phyloP scores from a whole-genome alignment of 306 rosid genomes.

The Cucumis melo region DNA sequence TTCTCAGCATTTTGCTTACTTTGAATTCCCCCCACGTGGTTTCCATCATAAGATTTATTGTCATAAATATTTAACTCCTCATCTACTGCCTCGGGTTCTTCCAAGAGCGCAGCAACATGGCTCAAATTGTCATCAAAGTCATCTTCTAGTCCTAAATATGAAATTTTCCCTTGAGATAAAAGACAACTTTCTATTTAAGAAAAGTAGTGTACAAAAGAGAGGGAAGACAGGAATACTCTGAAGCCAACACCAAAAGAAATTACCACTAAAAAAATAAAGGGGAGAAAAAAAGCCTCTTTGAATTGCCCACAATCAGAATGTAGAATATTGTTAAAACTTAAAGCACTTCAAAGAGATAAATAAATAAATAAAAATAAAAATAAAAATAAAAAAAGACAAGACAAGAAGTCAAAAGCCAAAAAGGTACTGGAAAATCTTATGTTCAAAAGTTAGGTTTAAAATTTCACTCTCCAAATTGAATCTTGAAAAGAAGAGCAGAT shows the following conservation, averaged over 20 bases:
- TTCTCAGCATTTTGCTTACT: constrained; percentile 40
- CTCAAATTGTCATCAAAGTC: constrained; percentile 7
- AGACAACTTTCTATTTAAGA: not conserved
- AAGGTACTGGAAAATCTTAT: not conserved
- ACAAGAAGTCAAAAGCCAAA: not conserved
- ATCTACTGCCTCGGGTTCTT: constrained; percentile 27
- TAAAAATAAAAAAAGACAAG: not conserved
- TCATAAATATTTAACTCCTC: constrained; percentile 26
- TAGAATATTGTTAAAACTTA: not conserved
- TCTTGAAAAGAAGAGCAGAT: not conserved
- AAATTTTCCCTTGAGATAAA: not conserved
- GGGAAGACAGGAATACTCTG: not conserved
- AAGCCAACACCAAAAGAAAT: not conserved
- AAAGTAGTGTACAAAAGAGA: not conserved
- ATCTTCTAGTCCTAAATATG: constrained; percentile 10
- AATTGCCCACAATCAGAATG: too few species aligned
- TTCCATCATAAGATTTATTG: constrained; percentile 16
- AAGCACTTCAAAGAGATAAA: not conserved
- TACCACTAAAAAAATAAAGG: not conserved
- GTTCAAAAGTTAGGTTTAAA: not conserved
- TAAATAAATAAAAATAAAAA: too few species aligned
- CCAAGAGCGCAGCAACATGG: constrained; percentile 24
- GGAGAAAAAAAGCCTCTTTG: not conserved
- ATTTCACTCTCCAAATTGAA: not conserved
- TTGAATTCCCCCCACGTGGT: constrained; percentile 19